Conservation (phyloP, 345 rosid genomes). For the Eutrema heterophyllum region DNA sequence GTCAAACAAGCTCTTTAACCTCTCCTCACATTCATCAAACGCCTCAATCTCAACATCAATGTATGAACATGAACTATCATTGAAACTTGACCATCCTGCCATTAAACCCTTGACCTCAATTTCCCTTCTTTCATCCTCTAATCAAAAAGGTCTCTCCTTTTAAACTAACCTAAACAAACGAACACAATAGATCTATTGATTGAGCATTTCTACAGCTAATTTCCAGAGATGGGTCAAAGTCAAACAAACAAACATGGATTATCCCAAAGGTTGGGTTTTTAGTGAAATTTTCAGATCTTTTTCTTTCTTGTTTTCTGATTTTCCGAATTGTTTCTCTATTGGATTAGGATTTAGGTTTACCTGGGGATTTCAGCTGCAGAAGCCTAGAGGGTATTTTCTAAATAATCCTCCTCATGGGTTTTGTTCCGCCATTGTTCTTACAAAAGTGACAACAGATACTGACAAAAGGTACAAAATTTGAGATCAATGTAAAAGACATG, state of each 20-base stretch:
- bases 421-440: conserved; percentile 25
- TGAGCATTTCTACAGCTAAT: neutral
- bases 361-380: conserved; percentile 10
- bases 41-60: conserved; percentile 21
- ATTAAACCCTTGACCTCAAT: conserved; percentile 30
- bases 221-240: neutral
- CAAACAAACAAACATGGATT: conserved; percentile 2
- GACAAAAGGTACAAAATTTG: conserved; percentile 5
- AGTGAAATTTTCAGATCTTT: neutral
- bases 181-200: neutral
- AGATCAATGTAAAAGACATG: conserved; percentile 30
- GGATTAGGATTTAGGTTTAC: conserved; percentile 13
- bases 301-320: neutral
- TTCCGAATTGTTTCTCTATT: neutral
- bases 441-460: conserved; percentile 9
- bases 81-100: conserved; percentile 53
- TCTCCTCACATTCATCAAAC: conserved; percentile 31
- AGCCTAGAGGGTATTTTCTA: neutral
- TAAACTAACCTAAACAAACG: neutral
- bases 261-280: neutral
- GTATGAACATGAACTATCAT: conserved; percentile 30
- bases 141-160: conserved; percentile 7
- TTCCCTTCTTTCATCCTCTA: neutral
- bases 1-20: conserved; percentile 46
- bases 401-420: conserved; percentile 6